Evolutionary conservation across 495 filamentous ascomycete species (phyloP).

Genomic region (Lasiosphaeria hispida): DNA sequence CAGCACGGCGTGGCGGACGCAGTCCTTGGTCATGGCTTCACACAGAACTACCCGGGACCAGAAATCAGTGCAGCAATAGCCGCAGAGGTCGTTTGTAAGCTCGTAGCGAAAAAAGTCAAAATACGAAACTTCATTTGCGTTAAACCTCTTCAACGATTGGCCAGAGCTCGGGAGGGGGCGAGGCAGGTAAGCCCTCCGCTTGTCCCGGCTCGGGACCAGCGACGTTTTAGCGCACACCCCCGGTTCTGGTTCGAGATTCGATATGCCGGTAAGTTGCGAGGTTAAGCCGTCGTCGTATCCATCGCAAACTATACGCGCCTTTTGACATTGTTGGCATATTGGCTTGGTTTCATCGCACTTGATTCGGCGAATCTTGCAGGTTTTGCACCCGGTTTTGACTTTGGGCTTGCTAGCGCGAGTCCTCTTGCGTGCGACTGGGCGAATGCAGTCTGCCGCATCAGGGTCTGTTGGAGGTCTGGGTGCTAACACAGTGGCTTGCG

Average conservation of each 20-base stretch:
- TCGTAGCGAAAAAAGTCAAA: constrained; percentile 17
- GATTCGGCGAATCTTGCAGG: constrained; percentile 39
- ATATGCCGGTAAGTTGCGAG: no score
- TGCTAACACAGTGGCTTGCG: background rate
- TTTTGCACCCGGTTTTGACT: constrained; percentile 33
- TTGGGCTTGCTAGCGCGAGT: constrained; percentile 25
- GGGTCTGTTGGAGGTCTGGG: background rate
- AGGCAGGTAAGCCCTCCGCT: no score
- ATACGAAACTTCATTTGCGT: constrained; percentile 11
- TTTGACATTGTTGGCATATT: constrained; percentile 53
- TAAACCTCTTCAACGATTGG: background rate
- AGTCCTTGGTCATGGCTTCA: constrained; percentile 14
- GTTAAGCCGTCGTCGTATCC: constrained; percentile 41
- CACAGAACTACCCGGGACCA: constrained; percentile 21
- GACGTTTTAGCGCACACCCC: no score
- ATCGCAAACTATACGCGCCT: constrained; percentile 53
- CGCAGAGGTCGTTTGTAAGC: constrained; percentile 12
- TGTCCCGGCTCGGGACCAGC: no score
- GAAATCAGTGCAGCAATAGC: constrained; percentile 17
- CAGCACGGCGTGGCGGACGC: constrained; percentile 16
- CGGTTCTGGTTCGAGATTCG: no score
- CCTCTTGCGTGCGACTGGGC: background rate
- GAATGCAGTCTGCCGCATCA: background rate
- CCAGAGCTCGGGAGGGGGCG: background rate
- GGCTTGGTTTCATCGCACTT: constrained; percentile 61